phyloP scores from a whole-genome alignment of 2,329 filamentous ascomycete genomes.

The Myotisia sp. region DNA sequence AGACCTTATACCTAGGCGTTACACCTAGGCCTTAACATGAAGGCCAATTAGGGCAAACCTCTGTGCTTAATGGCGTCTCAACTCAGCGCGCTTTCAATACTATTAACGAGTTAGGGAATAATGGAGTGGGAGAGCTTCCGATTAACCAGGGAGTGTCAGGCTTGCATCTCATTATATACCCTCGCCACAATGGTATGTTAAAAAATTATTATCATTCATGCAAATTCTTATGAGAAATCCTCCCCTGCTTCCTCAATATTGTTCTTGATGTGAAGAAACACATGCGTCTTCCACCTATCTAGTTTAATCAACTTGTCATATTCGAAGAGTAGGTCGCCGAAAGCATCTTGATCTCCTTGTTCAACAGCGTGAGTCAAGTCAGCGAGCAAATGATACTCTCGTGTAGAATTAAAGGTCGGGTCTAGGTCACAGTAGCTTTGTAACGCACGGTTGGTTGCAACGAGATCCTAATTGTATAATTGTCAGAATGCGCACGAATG shows the following conservation, averaged over 20 bases:
- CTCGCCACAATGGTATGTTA: no score
- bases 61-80: no score
- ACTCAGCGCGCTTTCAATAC: no score
- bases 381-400: slow-evolving; percentile 66
- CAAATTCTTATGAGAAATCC: slow-evolving; percentile 52
- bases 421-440: slow-evolving; percentile 72
- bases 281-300: slow-evolving; percentile 91
- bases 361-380: slow-evolving; percentile 66
- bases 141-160: no score
- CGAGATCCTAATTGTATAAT: slow-evolving; percentile 45
- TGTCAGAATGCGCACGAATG: slow-evolving; percentile 1
- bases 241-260: slow-evolving; percentile 58
- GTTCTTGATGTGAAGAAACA: slow-evolving; percentile 71
- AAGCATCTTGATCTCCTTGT: slow-evolving; percentile 64
- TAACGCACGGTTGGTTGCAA: slow-evolving; percentile 64
- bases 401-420: slow-evolving; percentile 57
- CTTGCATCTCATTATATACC: no score
- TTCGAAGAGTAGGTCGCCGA: slow-evolving; percentile 73
- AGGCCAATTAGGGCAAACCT: no score
- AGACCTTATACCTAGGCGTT: no score
- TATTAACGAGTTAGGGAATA: no score
- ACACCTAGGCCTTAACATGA: no score
- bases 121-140: no score
- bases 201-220: no score
- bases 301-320: slow-evolving; percentile 87